Percentiles rank a stretch among this genome's conserved stretches.
phyloP scores from a whole-genome alignment of 1,139 yeast genomes.

The Saccharomyces hybrid region DNA sequence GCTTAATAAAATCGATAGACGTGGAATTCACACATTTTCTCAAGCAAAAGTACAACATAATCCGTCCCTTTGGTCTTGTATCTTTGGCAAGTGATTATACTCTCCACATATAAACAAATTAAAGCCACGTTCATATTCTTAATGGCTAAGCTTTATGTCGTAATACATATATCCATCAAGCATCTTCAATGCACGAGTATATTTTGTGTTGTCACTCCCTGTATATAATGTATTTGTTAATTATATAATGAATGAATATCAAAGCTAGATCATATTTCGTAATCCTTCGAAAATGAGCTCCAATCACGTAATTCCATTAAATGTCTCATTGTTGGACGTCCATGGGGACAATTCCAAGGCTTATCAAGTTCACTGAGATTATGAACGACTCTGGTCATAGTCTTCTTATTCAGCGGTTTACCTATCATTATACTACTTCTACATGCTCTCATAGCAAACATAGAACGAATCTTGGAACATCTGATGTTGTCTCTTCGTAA shows the following conservation, averaged over 20 bases:
- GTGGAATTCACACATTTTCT: conserved; percentile 33
- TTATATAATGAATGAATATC: not conserved
- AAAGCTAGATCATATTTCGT: conserved; percentile 14
- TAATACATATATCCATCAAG: not conserved
- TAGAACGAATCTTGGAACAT: conserved; percentile 70
- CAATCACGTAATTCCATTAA: conserved; percentile 54
- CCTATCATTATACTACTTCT: conserved; percentile 94
- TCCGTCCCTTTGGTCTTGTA: not conserved
- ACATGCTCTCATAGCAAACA: conserved; percentile 95
- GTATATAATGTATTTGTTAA: not conserved
- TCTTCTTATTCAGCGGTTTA: conserved; percentile 45
- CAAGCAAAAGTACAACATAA: not conserved
- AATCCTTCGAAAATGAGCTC: conserved; percentile 41
- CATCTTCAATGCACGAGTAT: not conserved
- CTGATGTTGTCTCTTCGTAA: conserved; percentile 38
- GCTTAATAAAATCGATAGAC: conserved; percentile 71
- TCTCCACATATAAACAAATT: not conserved
- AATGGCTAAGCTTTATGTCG: not conserved
- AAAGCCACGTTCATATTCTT: not conserved
- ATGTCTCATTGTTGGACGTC: conserved; percentile 94
- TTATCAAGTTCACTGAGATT: conserved; percentile 68
- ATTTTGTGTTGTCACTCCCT: not conserved
- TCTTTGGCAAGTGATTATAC: not conserved
- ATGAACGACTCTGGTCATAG: conserved; percentile 62
- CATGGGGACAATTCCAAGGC: conserved; percentile 99